Evolutionary conservation across 139 green algal species (phyloP), one percentile per base, ranked within the genome.

Genomic region (Picochlorum sp.): DNA sequence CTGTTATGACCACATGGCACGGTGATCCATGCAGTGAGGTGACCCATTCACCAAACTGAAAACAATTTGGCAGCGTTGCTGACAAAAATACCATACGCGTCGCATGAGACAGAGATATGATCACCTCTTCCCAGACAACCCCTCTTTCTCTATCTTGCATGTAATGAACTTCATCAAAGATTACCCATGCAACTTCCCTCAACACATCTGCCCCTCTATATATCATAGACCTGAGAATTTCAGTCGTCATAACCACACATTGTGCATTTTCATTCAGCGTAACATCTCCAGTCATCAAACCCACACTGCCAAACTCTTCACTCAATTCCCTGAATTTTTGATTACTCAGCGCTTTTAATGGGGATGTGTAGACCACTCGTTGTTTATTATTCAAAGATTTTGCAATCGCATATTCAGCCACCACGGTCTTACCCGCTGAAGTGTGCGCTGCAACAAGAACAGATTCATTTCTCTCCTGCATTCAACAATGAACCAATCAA

Each of bases 71-170:
- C 49, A 99, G 84, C 2, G 94, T 98, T 37, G 94, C 94, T 56
- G 59, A 71, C 6, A 78, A 83, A 69, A 99, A 98, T 6, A 96
- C 84, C 80, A 72, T 73, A 47, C 61, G 38, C 1, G 59, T 49
- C 9, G 16, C 66, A 24, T 81, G 71, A 46, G 90, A 82, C 65
- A 96, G 69, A 54, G 97, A 90, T 58, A 97, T 96, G 75, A 99
- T 97, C 49, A 84, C 89, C 77, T 99, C 94, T 80, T 99, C 94
- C 94, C 94, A 99, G 51, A 99, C 94, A 64, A 99, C 94, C 3
- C 94, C 94, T 8, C 94, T 81, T 82, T 99, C 94, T 2, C 80
- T 69, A 80, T 99, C 94, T 67, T 90, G 76, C 73, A 87, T 83
- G 69, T 91, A 92, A 71, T 91, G 86, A 26, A 99, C 85, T 79